Percentiles rank a stretch among this genome's conserved stretches.
These are phyloP conservation scores for Dendrothele bispora DNA, from an alignment of 768 basidiomycete species.

Conservation along the genomic window DNA sequence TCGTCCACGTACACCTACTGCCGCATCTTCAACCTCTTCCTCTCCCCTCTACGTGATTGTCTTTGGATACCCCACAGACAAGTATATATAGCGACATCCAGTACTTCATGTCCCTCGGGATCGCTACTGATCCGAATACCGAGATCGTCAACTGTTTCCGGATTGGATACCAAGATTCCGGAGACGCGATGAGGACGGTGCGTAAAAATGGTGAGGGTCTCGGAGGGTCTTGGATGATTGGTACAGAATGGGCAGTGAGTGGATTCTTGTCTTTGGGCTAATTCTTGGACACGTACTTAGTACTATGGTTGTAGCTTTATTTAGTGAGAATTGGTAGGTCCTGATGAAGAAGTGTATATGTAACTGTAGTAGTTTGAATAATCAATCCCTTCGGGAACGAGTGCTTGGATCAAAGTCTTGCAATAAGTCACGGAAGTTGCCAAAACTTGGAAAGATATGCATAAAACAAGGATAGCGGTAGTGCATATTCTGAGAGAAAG, in stretches of 20 bases:
- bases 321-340: too few relatives aligned
- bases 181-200: constrained; percentile 76
- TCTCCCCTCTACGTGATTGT: constrained; percentile 68
- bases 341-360: too few relatives aligned
- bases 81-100: constrained; percentile 68
- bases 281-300: too few relatives aligned
- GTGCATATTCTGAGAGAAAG: too few relatives aligned
- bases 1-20: constrained; percentile 23
- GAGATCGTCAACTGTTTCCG: constrained; percentile 81
- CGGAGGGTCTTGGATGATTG: constrained; percentile 78
- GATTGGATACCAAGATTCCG: constrained; percentile 69
- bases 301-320: too few relatives aligned
- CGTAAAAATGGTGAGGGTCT: constrained; percentile 82
- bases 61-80: constrained; percentile 86
- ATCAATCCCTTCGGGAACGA: too few relatives aligned
- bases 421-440: too few relatives aligned
- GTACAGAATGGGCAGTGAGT: constrained; percentile 82
- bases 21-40: constrained; percentile 16
- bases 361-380: too few relatives aligned
- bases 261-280: constrained; percentile 6
- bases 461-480: too few relatives aligned
- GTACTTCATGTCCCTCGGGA: constrained; percentile 73
- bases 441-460: too few relatives aligned
- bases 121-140: constrained; percentile 60
- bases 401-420: too few relatives aligned